phyloP scores from a whole-genome alignment of 1,139 yeast genomes.

The Saccharomyces hybrid region DNA sequence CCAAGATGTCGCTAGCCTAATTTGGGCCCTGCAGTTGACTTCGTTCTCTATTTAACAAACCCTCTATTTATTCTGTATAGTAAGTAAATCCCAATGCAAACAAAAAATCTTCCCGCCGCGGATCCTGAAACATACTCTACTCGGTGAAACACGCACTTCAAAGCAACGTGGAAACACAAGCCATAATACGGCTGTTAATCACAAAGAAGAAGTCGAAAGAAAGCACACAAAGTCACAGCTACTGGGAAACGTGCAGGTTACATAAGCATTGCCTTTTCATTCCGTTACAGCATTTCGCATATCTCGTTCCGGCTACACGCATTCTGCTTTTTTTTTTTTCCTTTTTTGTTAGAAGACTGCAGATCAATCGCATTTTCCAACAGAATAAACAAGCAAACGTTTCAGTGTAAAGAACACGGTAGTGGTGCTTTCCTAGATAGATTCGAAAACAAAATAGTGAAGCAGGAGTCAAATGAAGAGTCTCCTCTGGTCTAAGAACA shows the following conservation, averaged over 20 bases:
- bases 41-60: background rate
- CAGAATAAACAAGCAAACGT: background rate
- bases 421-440: background rate
- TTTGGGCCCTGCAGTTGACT: background rate
- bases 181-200: background rate
- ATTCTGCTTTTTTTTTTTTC: background rate
- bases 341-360: background rate
- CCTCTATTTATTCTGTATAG: background rate
- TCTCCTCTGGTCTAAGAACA: conserved; percentile 10
- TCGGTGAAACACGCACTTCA: background rate
- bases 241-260: background rate
- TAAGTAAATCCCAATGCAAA: background rate
- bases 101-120: background rate
- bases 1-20: conserved; percentile 39
- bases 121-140: background rate
- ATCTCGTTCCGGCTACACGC: background rate
- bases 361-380: background rate
- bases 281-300: background rate
- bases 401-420: background rate
- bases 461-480: conserved; percentile 7
- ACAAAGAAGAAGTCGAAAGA: background rate
- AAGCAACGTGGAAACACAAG: background rate
- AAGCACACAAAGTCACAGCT: background rate
- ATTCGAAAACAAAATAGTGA: background rate
- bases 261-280: background rate